Conservation (phyloP, 192 early-diverging fungal species). For the Entrophospora sp. region DNA sequence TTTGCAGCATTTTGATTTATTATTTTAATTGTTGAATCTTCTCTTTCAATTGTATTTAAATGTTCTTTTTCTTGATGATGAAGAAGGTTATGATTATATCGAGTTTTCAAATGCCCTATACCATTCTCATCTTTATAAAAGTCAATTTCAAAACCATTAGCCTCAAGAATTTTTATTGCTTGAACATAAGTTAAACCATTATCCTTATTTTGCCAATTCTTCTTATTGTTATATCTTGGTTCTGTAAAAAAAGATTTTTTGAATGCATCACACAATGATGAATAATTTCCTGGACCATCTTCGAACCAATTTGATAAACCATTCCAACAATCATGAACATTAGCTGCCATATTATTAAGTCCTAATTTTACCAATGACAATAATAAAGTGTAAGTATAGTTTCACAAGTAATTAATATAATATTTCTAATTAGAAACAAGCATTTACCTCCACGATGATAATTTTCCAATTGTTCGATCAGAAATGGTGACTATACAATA, state of each 20-base stretch:
- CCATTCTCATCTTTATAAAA: too few species aligned
- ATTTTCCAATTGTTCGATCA: slow-evolving; percentile 59
- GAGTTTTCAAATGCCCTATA: too few species aligned
- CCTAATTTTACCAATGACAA: slow-evolving; percentile 36
- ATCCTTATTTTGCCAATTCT: not conserved
- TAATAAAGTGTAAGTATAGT: slow-evolving; percentile 29
- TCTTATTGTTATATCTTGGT: not conserved
- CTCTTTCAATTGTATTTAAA: too few species aligned
- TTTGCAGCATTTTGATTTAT: too few species aligned
- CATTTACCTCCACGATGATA: slow-evolving; percentile 63
- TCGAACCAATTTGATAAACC: slow-evolving; percentile 38
- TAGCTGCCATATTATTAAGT: slow-evolving; percentile 50
- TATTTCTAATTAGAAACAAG: slow-evolving; percentile 27
- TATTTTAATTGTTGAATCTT: too few species aligned
- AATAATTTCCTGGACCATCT: slow-evolving; percentile 2
- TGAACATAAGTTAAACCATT: not conserved
- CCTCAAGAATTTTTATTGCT: too few species aligned
- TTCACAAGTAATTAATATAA: slow-evolving; percentile 21
- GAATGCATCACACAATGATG: not conserved
- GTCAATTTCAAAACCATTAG: too few species aligned
- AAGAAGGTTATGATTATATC: too few species aligned
- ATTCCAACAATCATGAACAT: slow-evolving; percentile 48
- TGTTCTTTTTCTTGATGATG: too few species aligned
- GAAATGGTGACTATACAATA: slow-evolving; percentile 51
- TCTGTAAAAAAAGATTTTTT: not conserved